These are phyloP conservation scores for Colletotrichum trifolii DNA, from an alignment of 2,329 filamentous ascomycete genomes.

Conservation along the genomic window DNA sequence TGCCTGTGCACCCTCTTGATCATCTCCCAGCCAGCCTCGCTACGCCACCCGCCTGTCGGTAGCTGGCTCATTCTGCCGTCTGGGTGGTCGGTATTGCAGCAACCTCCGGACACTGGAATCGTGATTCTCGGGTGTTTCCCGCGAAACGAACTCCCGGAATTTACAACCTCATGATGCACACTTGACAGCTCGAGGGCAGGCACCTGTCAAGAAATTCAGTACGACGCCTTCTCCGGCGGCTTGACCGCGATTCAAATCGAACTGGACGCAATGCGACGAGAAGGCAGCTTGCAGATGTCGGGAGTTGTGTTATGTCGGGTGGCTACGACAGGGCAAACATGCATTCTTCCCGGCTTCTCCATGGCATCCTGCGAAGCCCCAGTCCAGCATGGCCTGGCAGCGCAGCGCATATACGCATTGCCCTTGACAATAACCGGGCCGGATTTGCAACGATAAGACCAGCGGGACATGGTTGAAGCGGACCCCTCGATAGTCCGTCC, in stretches of 20 bases:
- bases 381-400: too few species aligned
- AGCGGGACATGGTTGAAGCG: slow-evolving; percentile 19
- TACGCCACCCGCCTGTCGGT: slow-evolving; percentile 2
- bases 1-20: neutral
- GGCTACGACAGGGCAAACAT: slow-evolving; percentile 31
- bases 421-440: neutral
- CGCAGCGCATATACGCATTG: too few species aligned
- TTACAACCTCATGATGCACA: slow-evolving; percentile 22
- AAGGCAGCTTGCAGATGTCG: slow-evolving; percentile 32
- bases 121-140: slow-evolving; percentile 6
- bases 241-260: slow-evolving; percentile 2
- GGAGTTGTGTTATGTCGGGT: slow-evolving; percentile 15
- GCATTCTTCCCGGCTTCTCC: neutral
- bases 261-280: slow-evolving; percentile 11
- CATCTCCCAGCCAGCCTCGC: slow-evolving; percentile 11
- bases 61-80: too few species aligned
- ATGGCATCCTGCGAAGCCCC: slow-evolving; percentile 4
- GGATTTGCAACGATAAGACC: slow-evolving; percentile 16
- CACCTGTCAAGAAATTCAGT: slow-evolving; percentile 23
- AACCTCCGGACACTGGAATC: too few species aligned
- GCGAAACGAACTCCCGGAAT: slow-evolving; percentile 25
- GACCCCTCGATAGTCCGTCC: slow-evolving; percentile 25
- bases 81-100: too few species aligned
- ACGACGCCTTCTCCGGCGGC: slow-evolving; percentile 7
- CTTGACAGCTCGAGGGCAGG: slow-evolving; percentile 15